Evolutionary conservation across 2,329 filamentous ascomycete species (phyloP).

Genomic region (Hymenotorrendiella dingleyae): DNA sequence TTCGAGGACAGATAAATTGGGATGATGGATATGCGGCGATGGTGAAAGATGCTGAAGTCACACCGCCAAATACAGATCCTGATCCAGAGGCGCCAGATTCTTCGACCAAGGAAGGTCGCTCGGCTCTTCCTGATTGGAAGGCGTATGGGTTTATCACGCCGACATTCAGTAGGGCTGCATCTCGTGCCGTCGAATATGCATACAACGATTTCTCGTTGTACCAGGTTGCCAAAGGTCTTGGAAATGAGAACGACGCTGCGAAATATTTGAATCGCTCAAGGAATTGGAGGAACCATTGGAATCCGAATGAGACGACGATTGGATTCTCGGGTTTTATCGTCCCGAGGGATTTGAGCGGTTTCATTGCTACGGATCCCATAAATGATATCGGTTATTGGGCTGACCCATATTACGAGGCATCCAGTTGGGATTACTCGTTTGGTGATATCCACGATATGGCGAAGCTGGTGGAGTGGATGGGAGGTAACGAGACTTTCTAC

Average conservation of each 20-base stretch:
- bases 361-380: slow-evolving; percentile 41
- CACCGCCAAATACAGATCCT: slow-evolving; percentile 53
- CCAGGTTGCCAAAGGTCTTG: slow-evolving; percentile 50
- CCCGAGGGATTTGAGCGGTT: slow-evolving; percentile 45
- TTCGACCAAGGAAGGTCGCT: slow-evolving; percentile 61
- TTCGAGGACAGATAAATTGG: slow-evolving; percentile 58
- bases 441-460: slow-evolving; percentile 49
- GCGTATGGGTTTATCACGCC: slow-evolving; percentile 60
- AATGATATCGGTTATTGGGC: slow-evolving; percentile 46
- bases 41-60: slow-evolving; percentile 60
- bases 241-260: slow-evolving; percentile 41
- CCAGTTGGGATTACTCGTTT: slow-evolving; percentile 47
- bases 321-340: slow-evolving; percentile 62
- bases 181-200: slow-evolving; percentile 60
- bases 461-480: slow-evolving; percentile 40
- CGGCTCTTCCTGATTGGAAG: slow-evolving; percentile 65
- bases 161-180: slow-evolving; percentile 54
- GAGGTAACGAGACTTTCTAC: slow-evolving; percentile 43
- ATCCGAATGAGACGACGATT: slow-evolving; percentile 48
- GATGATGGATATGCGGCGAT: slow-evolving; percentile 55
- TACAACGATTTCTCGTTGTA: slow-evolving; percentile 63
- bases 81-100: slow-evolving; percentile 47
- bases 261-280: slow-evolving; percentile 58
- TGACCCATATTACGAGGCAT: slow-evolving; percentile 45
- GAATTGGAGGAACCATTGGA: slow-evolving; percentile 71